These are phyloP conservation scores for Pseudozyma sp. DNA, from an alignment of 1,284 basidiomycete species.

Conservation along the genomic window DNA sequence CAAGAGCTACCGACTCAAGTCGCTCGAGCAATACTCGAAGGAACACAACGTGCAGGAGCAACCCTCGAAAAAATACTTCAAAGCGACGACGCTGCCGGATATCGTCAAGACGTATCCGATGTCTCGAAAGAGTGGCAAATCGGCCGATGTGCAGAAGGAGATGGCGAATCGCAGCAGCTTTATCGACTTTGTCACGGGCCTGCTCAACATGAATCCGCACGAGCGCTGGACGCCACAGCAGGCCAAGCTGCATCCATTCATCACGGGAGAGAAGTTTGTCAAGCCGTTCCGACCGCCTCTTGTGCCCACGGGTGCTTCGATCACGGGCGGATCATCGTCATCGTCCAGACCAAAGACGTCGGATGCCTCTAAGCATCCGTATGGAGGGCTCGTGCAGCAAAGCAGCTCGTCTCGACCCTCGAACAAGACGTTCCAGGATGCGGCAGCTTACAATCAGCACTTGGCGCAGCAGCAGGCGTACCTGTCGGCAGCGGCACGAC, in stretches of 20 bases:
- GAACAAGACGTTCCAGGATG: conserved; percentile 84
- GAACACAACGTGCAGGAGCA: conserved; percentile 96
- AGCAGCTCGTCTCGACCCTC: conserved; percentile 76
- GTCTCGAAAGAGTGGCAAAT: conserved; percentile 80
- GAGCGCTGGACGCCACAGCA: conserved; percentile 98
- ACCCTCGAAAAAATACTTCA: conserved; percentile 98
- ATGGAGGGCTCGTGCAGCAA: conserved; percentile 81
- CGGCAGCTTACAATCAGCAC: conserved; percentile 93
- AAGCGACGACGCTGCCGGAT: conserved; percentile 90
- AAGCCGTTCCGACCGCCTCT: conserved; percentile 68
- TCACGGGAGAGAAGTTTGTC: conserved; percentile 90
- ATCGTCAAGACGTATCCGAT: conserved; percentile 96
- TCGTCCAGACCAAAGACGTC: conserved; percentile 30
- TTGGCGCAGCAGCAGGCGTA: conserved; percentile 92
- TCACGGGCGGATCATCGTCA: conserved; percentile 14
- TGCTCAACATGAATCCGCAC: conserved; percentile 92
- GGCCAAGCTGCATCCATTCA: conserved; percentile 94
- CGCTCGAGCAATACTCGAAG: conserved; percentile 90
- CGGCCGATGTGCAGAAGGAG: conserved; percentile 92
- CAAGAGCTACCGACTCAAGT: conserved; percentile 89
- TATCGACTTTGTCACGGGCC: conserved; percentile 95
- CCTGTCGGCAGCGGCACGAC: conserved; percentile 74
- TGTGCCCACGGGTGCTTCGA: conserved; percentile 18
- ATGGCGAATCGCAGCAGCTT: conserved; percentile 92
- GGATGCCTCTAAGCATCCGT: conserved; percentile 80